Base-by-base conservation (phyloP, 768 basidiomycete genomes). In the Collybiopsis confluens region DNA sequence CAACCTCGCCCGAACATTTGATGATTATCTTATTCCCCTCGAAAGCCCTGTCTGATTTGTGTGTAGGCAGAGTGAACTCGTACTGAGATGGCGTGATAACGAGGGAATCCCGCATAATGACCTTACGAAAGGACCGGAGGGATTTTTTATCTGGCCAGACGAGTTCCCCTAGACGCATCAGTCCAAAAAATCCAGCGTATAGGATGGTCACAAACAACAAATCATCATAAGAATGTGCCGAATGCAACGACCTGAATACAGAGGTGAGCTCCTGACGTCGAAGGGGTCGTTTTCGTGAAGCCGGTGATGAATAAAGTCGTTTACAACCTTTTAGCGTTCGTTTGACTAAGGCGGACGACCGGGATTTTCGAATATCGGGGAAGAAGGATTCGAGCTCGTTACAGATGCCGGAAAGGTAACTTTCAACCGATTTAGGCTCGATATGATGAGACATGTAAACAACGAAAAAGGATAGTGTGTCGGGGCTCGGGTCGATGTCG, bases 1-100 rank as follows among this genome's bases (percentile, higher is more conserved):
- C 18, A 2, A 4, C n/a, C 5, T 69, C 66, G 64, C 66, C 1
- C 47, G 30, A 26, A 60, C 23, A 28, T 26, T n/a, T 16, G 35
- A 27, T 1, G 58, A 59, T 37, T 66, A 57, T 52, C 11, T 33
- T 9, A 36, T 54, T 54, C 24, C 54, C 54, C 38, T 57, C 55
- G 36, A 56, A 57, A 23, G 24, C 5, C 27, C 15, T 30, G 21
- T 49, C 47, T 8, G 47, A 11, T 35, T 49, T 49, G 27, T 49
- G 47, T 9, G 20, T 20, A 15, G 27, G 20, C 11, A 49, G 27
- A 28, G 4, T 6, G 20, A 49, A 36, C 3, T 27, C n/a, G n/a
- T 21, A 35, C 4, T 7, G 24, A 7, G 10, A 16, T 30, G 9
- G 4, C 3, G n/a, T 10, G n/a, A 4, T 9, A 16, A 13, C 7